Base-by-base conservation (phyloP, 495 filamentous ascomycete genomes). In the Parathielavia hyrcaniae region DNA sequence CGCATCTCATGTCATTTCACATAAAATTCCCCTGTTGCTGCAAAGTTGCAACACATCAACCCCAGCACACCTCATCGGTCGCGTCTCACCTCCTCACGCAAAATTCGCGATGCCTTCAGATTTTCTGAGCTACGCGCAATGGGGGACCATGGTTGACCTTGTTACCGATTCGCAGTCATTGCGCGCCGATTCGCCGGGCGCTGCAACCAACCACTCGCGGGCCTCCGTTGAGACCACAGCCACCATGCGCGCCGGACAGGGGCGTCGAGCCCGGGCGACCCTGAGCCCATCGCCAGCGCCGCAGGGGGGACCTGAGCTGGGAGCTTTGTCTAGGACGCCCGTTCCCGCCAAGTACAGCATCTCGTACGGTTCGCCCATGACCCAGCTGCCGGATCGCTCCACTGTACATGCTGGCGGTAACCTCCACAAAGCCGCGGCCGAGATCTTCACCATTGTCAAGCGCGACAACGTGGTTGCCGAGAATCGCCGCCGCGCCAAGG, bases 321-420 rank as follows among this genome's bases (percentile, higher is more conserved):
- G 36, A 20, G 26, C 4, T 1, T 1, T 22, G 5, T 44, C 51
- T 20, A 63, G 64, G 26, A 54, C 61, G 12, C 41, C 60, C 1
- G 45, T 68, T 19, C 59, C 61, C 0, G 53, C 66, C 50, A 70
- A 64, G 55, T 65, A 67, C 57, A 71, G 69, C 59, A 63, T 60
- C 12, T 63, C 66, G 0, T 71, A 71, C 54, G 69, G 69, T 50
- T 68, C 69, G 5, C 53, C 67, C 36, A 49, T 67, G 40, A 30
- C 60, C 5, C 58, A 65, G 36, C 53, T 64, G 32, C 69, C 67
- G 10, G 60, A 65, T 23, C 54, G 57, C 20, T 20, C 39, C 30
- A 36, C 19, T 0, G 45, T 65, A 17, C 50, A 50, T 30, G 58
- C 50, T 20, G 59, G 59, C 20, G 57, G 48, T 12, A 61, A 54